Evolutionary conservation across 164 flowering plant genomes (phyloP), one percentile per base, ranked within the genome.

Genomic region (Vitis rupestris): DNA sequence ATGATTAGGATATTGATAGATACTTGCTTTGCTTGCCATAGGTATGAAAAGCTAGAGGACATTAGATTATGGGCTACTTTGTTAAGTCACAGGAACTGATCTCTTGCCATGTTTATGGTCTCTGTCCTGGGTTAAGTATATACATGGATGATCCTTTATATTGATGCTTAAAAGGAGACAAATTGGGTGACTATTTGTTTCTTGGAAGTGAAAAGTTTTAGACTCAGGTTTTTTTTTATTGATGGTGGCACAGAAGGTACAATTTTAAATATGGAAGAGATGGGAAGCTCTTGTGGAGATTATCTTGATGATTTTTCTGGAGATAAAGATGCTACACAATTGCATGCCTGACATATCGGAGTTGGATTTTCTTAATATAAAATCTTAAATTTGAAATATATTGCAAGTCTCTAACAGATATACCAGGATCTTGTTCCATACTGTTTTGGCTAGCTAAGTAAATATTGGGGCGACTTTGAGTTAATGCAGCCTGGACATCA

Each of bases 1-100:
- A 54, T 17, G 50, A 13, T 53, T 68, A 71, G 57, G 66, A 49
- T 68, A 50, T 37, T 27, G 66, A 50, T 58, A 48, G 74, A 49
- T 30, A 44, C 10, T 8, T 51, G 51, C 59, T 56, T 65, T 8
- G 10, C 71, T 61, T 50, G 65, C 65, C 64, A 66, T 67, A 72
- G 72, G 69, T 68, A 31, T 70, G 69, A 72, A 65, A 47, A 59
- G 60, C 63, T 68, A 54, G 68, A 74, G 75, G 74, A 70, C 50
- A 47, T 44, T n/a, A 23, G 62, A 10, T 23, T 2, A 56, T 65
- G 73, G 63, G 69, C 50, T 72, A 53, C 51, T 60, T 69, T 76
- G 67, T 49, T 61, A 51, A 65, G 61, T 31, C 68, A 55, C 70
- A 50, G 62, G 13, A 62, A 16, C 59, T 50, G 31, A 14, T 70